Conservation (phyloP, 2,329 filamentous ascomycete species). For the Epichloe typhina region DNA sequence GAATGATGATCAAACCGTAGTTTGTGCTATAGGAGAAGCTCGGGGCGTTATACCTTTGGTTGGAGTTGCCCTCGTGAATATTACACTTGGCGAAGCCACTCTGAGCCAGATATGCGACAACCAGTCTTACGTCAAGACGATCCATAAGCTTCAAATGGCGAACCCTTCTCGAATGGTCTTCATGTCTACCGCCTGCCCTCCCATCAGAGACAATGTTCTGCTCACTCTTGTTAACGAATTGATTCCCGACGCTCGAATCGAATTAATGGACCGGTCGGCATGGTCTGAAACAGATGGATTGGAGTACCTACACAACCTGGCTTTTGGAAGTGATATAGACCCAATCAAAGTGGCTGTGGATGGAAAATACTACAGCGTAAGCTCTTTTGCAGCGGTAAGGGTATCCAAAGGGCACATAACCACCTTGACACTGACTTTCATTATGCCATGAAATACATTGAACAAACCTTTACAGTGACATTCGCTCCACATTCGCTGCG, state of each 20-base stretch:
- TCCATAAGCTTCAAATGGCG: slow-evolving; percentile 75
- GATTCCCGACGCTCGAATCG: slow-evolving; percentile 18
- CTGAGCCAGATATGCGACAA: slow-evolving; percentile 88
- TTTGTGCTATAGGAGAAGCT: slow-evolving; percentile 83
- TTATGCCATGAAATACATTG: slow-evolving; percentile 70
- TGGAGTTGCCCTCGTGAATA: slow-evolving; percentile 76
- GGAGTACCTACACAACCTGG: slow-evolving; percentile 66
- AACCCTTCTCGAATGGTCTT: slow-evolving; percentile 71
- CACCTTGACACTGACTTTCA: slow-evolving; percentile 8
- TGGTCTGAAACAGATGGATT: slow-evolving; percentile 73
- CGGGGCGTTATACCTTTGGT: slow-evolving; percentile 77
- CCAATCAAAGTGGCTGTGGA: slow-evolving; percentile 65
- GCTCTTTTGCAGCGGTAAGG: slow-evolving; percentile 72
- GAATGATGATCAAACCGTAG: slow-evolving; percentile 50
- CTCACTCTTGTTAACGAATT: slow-evolving; percentile 57
- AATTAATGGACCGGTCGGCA: slow-evolving; percentile 57
- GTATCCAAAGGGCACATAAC: neutral
- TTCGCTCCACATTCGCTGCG: slow-evolving; percentile 33
- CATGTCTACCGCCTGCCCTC: slow-evolving; percentile 51
- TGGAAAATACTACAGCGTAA: slow-evolving; percentile 78
- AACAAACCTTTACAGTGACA: slow-evolving; percentile 51
- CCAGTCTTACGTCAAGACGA: slow-evolving; percentile 77
- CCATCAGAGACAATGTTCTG: slow-evolving; percentile 59
- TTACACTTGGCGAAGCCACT: slow-evolving; percentile 70
- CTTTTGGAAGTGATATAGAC: slow-evolving; percentile 67